Evolutionary conservation across 1,139 yeast genomes (phyloP), one percentile per base, ranked within the genome.

Genomic region (Diutina neorugosa): DNA sequence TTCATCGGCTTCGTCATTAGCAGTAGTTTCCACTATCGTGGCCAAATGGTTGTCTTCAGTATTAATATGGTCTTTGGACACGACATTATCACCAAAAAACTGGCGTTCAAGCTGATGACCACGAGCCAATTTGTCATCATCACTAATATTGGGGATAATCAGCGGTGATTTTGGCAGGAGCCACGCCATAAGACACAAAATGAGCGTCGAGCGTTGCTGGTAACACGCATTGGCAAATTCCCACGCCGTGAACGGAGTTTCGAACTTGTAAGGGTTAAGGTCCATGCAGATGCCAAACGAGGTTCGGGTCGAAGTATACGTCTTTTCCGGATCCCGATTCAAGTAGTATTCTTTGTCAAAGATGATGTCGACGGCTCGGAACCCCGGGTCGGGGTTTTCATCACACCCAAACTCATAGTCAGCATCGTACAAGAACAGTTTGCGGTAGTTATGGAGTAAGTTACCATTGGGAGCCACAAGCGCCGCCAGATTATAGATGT

Each of bases 211-310:
- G 18, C 69, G 63, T 53, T 81, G 75, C 1, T 68, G 61, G 40
- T 70, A 64, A 55, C 88, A 82, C 53, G 74, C 71, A 31, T 68
- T 64, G 0, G 91, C 77, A 65, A 87, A 88, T 64, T 91, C 97
- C 63, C 77, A 89, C 41, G 72, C 74, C 47, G 77, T 73, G 66
- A 87, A 89, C 1, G 95, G 90, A 1, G 96, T 90, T 58, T 78
- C 73, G 64, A 90, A 91, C 63, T 86, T 77, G 65, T 87, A 86
- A 0, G 97, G 96, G 64, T 88, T 90, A 57, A 91, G 67, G 65
- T 90, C 98, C 98, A 90, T 91, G 65, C 97, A 91, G n/a, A 91
- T 89, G 0, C 96, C 97, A 55, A 90, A 73, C 49, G 82, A 77
- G 0, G 85, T 69, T 12, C 65, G 66, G 44, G 78, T 41, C 11